Base-by-base conservation (phyloP, 768 basidiomycete genomes). In the Rhizopogon vesiculosus region DNA sequence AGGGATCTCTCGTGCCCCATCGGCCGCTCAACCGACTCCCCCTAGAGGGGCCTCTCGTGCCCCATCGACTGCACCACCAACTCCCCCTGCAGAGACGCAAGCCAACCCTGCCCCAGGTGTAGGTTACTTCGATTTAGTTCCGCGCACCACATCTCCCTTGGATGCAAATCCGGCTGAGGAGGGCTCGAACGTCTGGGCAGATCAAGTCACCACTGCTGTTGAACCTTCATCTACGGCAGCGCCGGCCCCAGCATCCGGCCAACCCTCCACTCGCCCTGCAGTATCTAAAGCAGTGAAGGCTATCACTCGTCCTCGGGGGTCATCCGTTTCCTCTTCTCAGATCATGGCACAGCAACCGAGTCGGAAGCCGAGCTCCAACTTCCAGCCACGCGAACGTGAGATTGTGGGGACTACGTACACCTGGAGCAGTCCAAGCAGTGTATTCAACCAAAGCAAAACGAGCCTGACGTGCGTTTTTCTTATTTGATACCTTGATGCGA, bases 351-450 rank as follows among this genome's bases (percentile, higher is more conserved):
- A 58, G 7, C 40, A 51, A 15, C 48, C 42, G 29, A 70, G 70
- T 53, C 56, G 59, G 46, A 72, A 61, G 44, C 25, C 70, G 1
- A 70, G 69, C 18, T 65, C 63, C 0, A 8, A 66, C 33, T 39
- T 58, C 22, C 63, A 61, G 35, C 16, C 63, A 1, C 68, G 68
- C 16, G 69, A 70, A 53, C 66, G 61, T 10, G 68, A 69, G 28
- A 33, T 69, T 5, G 64, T 66, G 13, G 68, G 62, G n/a, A 61
- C 63, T 16, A 70, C 66, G 25, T 70, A 64, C 53, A 72, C 70
- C 2, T 70, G 65, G 63, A 67, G 69, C 33, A 63, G 54, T 45
- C 60, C 62, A n/a, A 65, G 62, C 39, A 60, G 63, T 0, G 62
- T 63, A 6, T 53, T 72, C 10, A 54, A 43, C 7, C 56, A 49